Evolutionary conservation across 2,329 filamentous ascomycete species (phyloP).

Genomic region (Verticillium nubilum): DNA sequence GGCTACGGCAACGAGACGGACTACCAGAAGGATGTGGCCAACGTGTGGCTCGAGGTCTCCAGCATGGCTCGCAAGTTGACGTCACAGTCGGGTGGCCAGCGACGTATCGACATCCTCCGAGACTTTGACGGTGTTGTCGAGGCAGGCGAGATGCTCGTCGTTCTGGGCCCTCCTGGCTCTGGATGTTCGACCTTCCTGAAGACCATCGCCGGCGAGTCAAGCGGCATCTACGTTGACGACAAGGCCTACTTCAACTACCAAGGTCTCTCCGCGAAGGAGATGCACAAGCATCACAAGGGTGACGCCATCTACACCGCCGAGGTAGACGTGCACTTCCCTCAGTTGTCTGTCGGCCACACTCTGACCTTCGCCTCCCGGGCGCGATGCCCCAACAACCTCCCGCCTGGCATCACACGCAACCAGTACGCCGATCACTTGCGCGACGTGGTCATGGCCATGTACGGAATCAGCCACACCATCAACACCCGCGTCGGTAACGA

Average conservation of each 20-base stretch:
- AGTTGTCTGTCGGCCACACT: slow-evolving; percentile 54
- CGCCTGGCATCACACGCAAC: slow-evolving; percentile 34
- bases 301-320: slow-evolving; percentile 63
- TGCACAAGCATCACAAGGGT: slow-evolving; percentile 48
- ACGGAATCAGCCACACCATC: slow-evolving; percentile 46
- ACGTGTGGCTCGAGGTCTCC: slow-evolving; percentile 23
- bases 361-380: slow-evolving; percentile 54
- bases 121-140: slow-evolving; percentile 45
- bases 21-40: slow-evolving; percentile 37
- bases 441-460: slow-evolving; percentile 48
- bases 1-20: slow-evolving; percentile 43
- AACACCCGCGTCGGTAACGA: slow-evolving; percentile 51
- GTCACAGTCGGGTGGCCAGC: slow-evolving; percentile 16
- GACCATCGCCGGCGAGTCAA: slow-evolving; percentile 49
- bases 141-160: slow-evolving; percentile 50
- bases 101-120: slow-evolving; percentile 40
- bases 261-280: slow-evolving; percentile 49
- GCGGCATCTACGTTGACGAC: slow-evolving; percentile 56
- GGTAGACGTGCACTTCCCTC: slow-evolving; percentile 57
- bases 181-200: slow-evolving; percentile 66
- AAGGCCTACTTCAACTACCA: slow-evolving; percentile 60
- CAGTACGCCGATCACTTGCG: slow-evolving; percentile 40
- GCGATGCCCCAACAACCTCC: slow-evolving; percentile 39
- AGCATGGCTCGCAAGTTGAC: slow-evolving; percentile 18
- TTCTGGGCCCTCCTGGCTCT: slow-evolving; percentile 45